Evolutionary conservation across 495 filamentous ascomycete genomes (phyloP), one percentile per base, ranked within the genome.

Genomic region (Mytilinidion resinicola): DNA sequence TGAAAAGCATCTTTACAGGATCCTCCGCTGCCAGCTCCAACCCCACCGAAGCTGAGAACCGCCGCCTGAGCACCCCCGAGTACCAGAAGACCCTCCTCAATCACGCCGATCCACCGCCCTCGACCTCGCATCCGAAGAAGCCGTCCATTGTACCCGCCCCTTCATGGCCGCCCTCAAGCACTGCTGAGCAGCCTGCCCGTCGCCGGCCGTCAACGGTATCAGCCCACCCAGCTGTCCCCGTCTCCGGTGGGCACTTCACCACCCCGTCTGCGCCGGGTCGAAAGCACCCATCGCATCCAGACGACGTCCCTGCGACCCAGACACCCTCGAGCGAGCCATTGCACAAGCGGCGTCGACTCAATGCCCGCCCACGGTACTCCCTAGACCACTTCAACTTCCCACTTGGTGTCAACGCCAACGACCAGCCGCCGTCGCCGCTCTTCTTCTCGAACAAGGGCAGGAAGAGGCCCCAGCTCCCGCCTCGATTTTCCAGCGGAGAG

Each of bases 361-460:
- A 19, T 8, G 44, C 14, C 14, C 60, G 55, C 19, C 47, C 63
- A 3, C 30, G 56, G 33, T 53, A 70, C 39, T 62, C 53, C 9
- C 55, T 66, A 10, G 61, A 67, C 38, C 65, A 57, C 20, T 61
- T 68, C 60, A 57, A 47, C 44, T 60, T 67, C 37, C 38, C 57
- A 14, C 19, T 41, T 17, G 14, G 56, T 19, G 44, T 34, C 1
- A 33, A 12, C 4, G 41, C 33, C 63, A 51, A 39, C 36, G 46
- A 36, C 14, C 51, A 71, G 25, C 74, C 76, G 9, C 68, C 74
- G 0, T 82, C 77, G 5, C 82, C 82, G 4, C 70, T 83, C 5
- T 85, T 85, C 74, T 83, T 83, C 67, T 81, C 81, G 8, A 73
- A 78, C 60, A 73, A 69, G 48, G 61, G 75, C n/a, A 70, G 70